Conservation (phyloP, 768 basidiomycete genomes). For the Multifurca ochricompacta region DNA sequence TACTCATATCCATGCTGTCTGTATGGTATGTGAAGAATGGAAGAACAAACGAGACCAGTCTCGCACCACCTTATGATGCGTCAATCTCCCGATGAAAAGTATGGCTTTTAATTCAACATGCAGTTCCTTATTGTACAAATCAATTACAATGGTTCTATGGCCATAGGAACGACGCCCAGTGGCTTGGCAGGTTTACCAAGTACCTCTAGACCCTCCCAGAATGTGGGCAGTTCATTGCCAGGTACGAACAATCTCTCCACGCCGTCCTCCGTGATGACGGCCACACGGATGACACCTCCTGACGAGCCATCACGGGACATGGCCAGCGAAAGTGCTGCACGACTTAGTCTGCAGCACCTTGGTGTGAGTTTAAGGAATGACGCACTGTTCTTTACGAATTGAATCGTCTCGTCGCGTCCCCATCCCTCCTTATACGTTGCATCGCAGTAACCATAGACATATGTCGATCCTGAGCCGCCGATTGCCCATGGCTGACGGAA, state of each 20-base stretch:
- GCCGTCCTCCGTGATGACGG: conserved; percentile 86
- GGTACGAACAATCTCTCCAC: conserved; percentile 92
- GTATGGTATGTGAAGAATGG: conserved; percentile 45
- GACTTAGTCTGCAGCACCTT: not conserved
- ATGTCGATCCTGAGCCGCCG: conserved; percentile 94
- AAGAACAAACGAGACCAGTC: conserved; percentile 23
- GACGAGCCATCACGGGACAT: conserved; percentile 99
- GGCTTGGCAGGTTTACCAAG: conserved; percentile 33
- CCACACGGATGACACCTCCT: conserved; percentile 95
- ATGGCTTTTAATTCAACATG: not conserved
- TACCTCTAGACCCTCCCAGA: conserved; percentile 84
- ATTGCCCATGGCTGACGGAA: conserved; percentile 99
- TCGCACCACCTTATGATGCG: not conserved
- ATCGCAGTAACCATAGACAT: conserved; percentile 98
- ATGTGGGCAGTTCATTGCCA: conserved; percentile 79
- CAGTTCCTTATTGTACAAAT: not conserved
- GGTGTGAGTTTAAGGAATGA: conserved; percentile 17
- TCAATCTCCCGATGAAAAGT: not conserved
- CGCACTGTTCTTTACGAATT: conserved; percentile 95
- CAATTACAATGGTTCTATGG: conserved; percentile 31
- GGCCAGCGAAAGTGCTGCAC: conserved; percentile 78
- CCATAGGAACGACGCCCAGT: conserved; percentile 35
- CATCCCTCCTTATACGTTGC: conserved; percentile 94
- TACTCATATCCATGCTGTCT: conserved; percentile 34
- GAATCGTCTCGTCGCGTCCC: conserved; percentile 80